Evolutionary conservation across 306 rosid genomes (phyloP), one percentile per base, ranked within the genome.

Genomic region (Castanea crenata): DNA sequence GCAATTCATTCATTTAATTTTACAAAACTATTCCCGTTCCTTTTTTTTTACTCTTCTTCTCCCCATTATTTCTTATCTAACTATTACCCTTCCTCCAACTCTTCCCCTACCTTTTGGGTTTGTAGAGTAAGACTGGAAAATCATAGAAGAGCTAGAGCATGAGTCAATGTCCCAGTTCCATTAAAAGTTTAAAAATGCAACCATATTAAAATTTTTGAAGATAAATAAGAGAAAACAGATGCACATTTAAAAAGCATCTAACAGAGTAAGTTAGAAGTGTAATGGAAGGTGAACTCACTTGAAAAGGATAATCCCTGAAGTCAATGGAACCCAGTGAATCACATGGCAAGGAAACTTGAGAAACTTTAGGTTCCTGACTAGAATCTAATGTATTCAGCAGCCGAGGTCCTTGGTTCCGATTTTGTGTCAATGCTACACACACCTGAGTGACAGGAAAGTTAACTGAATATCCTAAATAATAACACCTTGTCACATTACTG

Each of bases 311-410:
- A 80, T 78, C 89, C 81, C 97, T 87, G 88, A 90, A 95, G 84
- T 95, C 98, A 83, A 95, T 78, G 35, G 93, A 85, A 59, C 99
- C 99, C 14, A 74, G 88, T 46, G 97, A 88, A 89, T 92, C 99
- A 80, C 97, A 79, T 57, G 97, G 97, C 84, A 94, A 79, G 82
- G 92, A 91, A 81, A 95, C 92, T 92, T 92, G 99, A 79, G 99
- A 94, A 77, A 94, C 76, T 84, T 78, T 87, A 57, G 85, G 86
- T 84, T 81, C 83, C 76, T 87, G 92, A 83, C 84, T 90, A 69
- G 87, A 87, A 89, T 83, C 76, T 44, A 38, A 44, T 34, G 90
- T 79, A 78, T 82, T 75, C 69, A 74, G 74, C 25, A 83, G 69
- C 85, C 89, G 91, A 83, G 98, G 85, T 74, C 88, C 90, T 73